phyloP scores from a whole-genome alignment of 805 yeast species.

The Candida gorgasii region DNA sequence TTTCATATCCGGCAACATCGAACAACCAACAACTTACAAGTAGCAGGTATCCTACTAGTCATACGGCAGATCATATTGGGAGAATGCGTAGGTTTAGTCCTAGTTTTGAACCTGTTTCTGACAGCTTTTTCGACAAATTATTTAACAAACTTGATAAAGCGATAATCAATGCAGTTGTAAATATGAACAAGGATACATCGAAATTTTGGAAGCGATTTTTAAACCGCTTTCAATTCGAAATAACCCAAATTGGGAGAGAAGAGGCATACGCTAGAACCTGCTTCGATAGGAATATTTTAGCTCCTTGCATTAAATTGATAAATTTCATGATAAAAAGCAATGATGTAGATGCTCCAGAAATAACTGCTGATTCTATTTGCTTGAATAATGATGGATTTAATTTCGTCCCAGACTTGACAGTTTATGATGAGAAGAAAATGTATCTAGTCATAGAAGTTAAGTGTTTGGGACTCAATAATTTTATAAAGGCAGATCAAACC shows the following conservation, averaged over 20 bases:
- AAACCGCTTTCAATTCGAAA: not conserved
- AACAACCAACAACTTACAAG: not conserved
- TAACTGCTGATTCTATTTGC: not conserved
- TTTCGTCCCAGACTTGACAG: not conserved
- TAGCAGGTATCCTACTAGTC: not conserved
- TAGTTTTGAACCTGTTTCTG: not conserved
- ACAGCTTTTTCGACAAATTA: not conserved
- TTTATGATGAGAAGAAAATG: not conserved
- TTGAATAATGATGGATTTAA: not conserved
- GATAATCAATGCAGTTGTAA: not conserved
- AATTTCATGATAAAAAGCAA: not conserved
- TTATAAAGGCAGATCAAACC: not conserved
- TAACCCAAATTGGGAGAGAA: not conserved
- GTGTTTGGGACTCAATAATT: not conserved
- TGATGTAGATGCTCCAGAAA: not conserved
- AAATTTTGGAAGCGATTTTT: not conserved
- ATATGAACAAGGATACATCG: not conserved
- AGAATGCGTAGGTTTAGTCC: not conserved
- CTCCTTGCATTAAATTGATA: not conserved
- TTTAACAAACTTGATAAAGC: not conserved
- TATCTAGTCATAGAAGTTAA: not conserved
- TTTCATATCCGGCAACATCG: conserved; percentile 2
- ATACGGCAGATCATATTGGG: not conserved
- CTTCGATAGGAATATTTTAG: not conserved
- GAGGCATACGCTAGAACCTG: not conserved